Conservation (phyloP, 2,329 filamentous ascomycete genomes). For the Dactylellina cionopaga region DNA sequence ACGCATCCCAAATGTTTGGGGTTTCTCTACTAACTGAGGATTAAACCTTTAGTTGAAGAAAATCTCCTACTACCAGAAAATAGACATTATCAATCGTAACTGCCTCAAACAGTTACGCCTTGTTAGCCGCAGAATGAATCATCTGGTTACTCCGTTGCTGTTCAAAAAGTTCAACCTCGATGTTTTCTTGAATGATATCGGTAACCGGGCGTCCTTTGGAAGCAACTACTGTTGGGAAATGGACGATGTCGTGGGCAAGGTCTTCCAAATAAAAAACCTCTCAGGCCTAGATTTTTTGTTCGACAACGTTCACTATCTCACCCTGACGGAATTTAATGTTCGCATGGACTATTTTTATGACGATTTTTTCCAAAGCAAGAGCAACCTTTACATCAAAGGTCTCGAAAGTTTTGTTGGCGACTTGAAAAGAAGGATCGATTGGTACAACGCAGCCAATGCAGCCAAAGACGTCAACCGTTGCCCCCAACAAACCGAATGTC, state of each 20-base stretch:
- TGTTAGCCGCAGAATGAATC: neutral
- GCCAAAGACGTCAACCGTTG: neutral
- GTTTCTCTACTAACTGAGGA: no score
- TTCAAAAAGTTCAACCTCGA: neutral
- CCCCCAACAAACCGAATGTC: neutral
- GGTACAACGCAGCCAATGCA: conserved; percentile 3
- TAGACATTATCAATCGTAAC: neutral
- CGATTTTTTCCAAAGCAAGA: no score
- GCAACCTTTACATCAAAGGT: neutral
- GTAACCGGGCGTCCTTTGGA: no score
- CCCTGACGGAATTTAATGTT: no score
- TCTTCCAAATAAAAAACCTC: conserved; percentile 1
- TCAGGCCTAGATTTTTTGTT: conserved; percentile 5
- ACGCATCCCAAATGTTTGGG: no score
- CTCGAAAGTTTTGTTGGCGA: neutral
- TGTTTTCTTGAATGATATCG: no score
- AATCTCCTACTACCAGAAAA: no score
- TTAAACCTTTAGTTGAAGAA: no score
- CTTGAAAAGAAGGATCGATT: no score
- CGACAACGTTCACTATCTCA: conserved; percentile 3
- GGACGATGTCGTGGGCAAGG: no score
- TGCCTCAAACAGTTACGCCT: neutral
- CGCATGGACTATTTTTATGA: no score
- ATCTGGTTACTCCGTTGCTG: neutral
- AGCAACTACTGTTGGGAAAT: no score